Evolutionary conservation across 805 yeast species (phyloP), one percentile per base, ranked within the genome.

Genomic region (Myxozyma geophila): DNA sequence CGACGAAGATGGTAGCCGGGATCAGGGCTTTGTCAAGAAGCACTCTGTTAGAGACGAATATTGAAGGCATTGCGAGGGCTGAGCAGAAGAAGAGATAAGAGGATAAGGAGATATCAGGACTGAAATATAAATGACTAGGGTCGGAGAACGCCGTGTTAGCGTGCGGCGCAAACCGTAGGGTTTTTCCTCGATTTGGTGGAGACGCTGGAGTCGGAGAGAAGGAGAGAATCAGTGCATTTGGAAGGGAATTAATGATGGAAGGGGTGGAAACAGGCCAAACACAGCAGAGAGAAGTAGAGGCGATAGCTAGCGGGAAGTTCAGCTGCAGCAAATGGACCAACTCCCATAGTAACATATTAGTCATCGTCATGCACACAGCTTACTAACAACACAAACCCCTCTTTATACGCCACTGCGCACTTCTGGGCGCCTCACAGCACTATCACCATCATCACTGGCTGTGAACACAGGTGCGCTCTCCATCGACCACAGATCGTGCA

Each of bases 1-100:
- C 39, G 1, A 79, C 68, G 1, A 67, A 59, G 10, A 74, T 47
- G 1, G 76, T 70, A 15, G 74, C 75, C 1, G 73, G 73, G 15
- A 58, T 62, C n/a, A 73, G 64, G 46, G 46, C 49, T n/a, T 28
- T 49, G 51, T 59, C 71, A 35, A 70, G 19, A 7, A 74, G 67
- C 7, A 74, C 74, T 7, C 67, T 21, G 19, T 53, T 62, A 9
- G 76, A 74, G 33, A 63, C 67, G 46, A 64, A 64, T 10, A 63
- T 63, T 8, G 66, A 21, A 7, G 67, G 56, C 64, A 58, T 57
- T 36, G 41, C 37, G 37, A 44, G 33, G 36, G 13, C 43, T 15
- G 48, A 44, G 48, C 19, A 46, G n/a, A 37, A 36, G 36, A 37
- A 10, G 28, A 36, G 43, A n/a, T 33, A n/a, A 19, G 37, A 23